Percentiles rank a stretch among this genome's conserved stretches.
Conservation (phyloP, 2,329 filamentous ascomycete species). For the Aspergillus intermedius region DNA sequence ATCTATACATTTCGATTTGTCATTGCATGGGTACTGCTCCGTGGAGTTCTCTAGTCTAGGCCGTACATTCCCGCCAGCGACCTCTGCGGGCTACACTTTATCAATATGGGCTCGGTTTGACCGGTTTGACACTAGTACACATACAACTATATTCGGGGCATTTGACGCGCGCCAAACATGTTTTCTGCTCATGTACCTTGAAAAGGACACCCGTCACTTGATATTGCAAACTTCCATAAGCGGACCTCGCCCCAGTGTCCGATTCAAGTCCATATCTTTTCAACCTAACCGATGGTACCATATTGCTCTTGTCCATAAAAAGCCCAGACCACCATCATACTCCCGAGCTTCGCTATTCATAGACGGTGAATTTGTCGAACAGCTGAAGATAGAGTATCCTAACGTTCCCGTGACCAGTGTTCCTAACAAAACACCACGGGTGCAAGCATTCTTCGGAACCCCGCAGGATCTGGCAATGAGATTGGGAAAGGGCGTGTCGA, state of each 20-base stretch:
- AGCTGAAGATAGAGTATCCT: conserved; percentile 84
- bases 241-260: conserved; percentile 77
- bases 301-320: conserved; percentile 77
- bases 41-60: conserved; percentile 85
- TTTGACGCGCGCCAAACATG: conserved; percentile 90
- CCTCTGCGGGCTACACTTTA: conserved; percentile 79
- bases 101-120: conserved; percentile 85
- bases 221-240: conserved; percentile 94
- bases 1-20: conserved; percentile 90
- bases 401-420: conserved; percentile 60
- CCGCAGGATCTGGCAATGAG: conserved; percentile 77
- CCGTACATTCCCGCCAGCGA: conserved; percentile 73
- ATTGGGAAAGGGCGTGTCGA: conserved; percentile 64
- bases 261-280: conserved; percentile 81
- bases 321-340: conserved; percentile 65
- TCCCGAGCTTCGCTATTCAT: conserved; percentile 85
- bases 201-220: conserved; percentile 86
- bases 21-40: conserved; percentile 78
- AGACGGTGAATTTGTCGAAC: conserved; percentile 88
- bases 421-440: conserved; percentile 48
- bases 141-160: conserved; percentile 93
- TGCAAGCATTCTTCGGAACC: conserved; percentile 90
- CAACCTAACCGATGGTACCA: conserved; percentile 82
- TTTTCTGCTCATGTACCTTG: conserved; percentile 87
- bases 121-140: conserved; percentile 71